Conservation (phyloP, 2,329 filamentous ascomycete genomes). For the Triangularia setosa region DNA sequence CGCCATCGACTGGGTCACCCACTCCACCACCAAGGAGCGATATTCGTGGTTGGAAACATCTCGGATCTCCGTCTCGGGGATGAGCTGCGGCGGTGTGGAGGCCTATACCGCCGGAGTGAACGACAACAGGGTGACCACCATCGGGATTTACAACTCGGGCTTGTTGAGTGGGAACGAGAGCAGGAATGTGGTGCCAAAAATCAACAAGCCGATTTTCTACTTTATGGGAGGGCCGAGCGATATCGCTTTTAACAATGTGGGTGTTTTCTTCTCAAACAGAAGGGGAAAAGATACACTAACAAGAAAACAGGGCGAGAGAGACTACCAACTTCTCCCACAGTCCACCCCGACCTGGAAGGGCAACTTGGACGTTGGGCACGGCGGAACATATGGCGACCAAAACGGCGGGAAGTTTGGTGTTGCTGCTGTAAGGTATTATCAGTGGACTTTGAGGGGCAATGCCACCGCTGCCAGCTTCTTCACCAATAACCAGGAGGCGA, state of each 20-base stretch:
- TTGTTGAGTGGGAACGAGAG: conserved; percentile 11
- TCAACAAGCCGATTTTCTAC: conserved; percentile 21
- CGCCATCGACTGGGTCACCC: conserved; percentile 24
- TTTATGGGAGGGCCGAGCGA: conserved; percentile 19
- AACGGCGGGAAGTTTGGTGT: conserved; percentile 22
- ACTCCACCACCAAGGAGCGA: conserved; percentile 19
- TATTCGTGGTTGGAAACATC: conserved; percentile 25
- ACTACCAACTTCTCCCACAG: conserved; percentile 14
- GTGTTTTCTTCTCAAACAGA: background rate
- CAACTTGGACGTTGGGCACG: conserved; percentile 20
- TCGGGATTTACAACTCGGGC: conserved; percentile 29
- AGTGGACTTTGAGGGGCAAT: conserved; percentile 22
- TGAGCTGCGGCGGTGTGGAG: conserved; percentile 32
- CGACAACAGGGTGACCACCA: conserved; percentile 24
- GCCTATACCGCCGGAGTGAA: conserved; percentile 24
- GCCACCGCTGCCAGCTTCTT: conserved; percentile 13
- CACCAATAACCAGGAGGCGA: conserved; percentile 10
- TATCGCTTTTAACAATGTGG: conserved; percentile 19
- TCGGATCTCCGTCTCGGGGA: conserved; percentile 28
- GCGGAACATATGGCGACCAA: conserved; percentile 13
- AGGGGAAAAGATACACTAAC: conserved; percentile 17
- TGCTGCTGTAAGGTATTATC: conserved; percentile 12
- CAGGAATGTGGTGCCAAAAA: conserved; percentile 5
- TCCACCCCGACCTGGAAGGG: conserved; percentile 21
- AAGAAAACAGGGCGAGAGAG: conserved; percentile 17